phyloP scores from a whole-genome alignment of 2,329 filamentous ascomycete species.

The Fusarium veterinarium region DNA sequence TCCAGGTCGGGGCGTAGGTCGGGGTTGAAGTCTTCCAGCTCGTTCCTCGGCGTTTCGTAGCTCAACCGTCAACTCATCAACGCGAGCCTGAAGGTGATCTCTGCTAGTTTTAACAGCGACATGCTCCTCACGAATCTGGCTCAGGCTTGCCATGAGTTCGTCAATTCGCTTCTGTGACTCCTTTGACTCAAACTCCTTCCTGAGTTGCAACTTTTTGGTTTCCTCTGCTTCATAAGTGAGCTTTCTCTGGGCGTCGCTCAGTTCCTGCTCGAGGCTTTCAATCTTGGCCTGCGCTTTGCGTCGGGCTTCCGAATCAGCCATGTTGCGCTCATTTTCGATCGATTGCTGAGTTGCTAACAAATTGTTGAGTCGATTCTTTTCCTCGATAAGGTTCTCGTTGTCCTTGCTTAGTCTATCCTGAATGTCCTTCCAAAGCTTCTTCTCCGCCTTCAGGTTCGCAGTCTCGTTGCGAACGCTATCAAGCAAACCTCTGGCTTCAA shows the following conservation, averaged over 20 bases:
- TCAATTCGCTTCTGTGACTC: conserved; percentile 93
- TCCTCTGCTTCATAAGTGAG: conserved; percentile 86
- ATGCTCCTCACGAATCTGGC: conserved; percentile 86
- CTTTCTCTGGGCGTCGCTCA: conserved; percentile 83
- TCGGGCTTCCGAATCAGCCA: conserved; percentile 82
- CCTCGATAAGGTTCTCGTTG: conserved; percentile 85
- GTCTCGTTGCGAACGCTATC: conserved; percentile 93
- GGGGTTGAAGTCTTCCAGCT: conserved; percentile 82
- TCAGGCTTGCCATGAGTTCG: conserved; percentile 83
- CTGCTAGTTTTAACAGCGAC: conserved; percentile 86
- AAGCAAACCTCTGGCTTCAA: conserved; percentile 82
- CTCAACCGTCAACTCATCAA: conserved; percentile 90
- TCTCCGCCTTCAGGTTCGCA: conserved; percentile 93
- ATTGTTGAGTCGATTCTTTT: conserved; percentile 85
- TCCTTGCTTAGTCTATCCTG: conserved; percentile 89
- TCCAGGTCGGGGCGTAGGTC: conserved; percentile 72
- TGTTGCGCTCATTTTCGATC: conserved; percentile 90
- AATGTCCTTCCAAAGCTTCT: conserved; percentile 93
- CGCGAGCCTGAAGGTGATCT: conserved; percentile 88
- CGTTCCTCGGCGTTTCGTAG: conserved; percentile 91
- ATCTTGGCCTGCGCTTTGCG: conserved; percentile 82
- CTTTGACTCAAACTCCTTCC: conserved; percentile 90
- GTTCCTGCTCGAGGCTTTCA: conserved; percentile 82
- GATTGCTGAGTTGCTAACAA: conserved; percentile 87
- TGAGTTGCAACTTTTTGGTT: conserved; percentile 80